A percentile compares a stretch with the other conserved stretches of the same genome.
These are phyloP conservation scores for Fusarium veterinarium DNA, from an alignment of 2,329 filamentous ascomycete genomes.

Conservation along the genomic window DNA sequence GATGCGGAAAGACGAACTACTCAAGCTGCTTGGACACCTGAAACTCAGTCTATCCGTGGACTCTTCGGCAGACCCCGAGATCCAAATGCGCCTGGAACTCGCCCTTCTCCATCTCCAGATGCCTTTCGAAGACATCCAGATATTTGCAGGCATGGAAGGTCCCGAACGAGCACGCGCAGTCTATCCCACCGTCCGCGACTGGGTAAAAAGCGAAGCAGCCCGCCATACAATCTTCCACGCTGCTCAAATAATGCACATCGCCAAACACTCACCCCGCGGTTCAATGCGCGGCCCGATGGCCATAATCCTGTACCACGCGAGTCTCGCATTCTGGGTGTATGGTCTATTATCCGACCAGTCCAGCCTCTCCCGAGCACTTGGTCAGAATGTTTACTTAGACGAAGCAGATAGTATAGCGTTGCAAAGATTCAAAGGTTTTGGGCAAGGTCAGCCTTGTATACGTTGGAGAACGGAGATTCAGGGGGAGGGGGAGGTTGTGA, in stretches of 20 bases:
- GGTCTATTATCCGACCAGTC: constrained; percentile 21
- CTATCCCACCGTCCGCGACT: constrained; percentile 50
- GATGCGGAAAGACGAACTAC: constrained; percentile 45
- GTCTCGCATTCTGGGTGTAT: constrained; percentile 46
- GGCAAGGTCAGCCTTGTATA: constrained; percentile 29
- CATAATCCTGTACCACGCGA: constrained; percentile 46
- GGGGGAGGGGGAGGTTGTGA: constrained; percentile 1
- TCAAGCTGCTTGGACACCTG: constrained; percentile 41
- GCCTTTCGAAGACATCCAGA: constrained; percentile 56
- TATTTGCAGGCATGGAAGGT: constrained; percentile 57
- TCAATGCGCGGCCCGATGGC: constrained; percentile 40
- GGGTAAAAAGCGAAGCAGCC: constrained; percentile 51
- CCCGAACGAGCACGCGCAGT: constrained; percentile 52
- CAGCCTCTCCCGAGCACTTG: rapidly evolving
- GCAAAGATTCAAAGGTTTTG: constrained; percentile 27
- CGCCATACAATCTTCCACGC: constrained; percentile 48
- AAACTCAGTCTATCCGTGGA: constrained; percentile 4
- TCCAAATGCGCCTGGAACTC: constrained; percentile 49
- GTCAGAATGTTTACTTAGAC: constrained; percentile 15
- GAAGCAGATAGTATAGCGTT: constrained; percentile 13
- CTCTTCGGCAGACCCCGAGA: constrained; percentile 24
- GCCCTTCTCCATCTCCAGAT: constrained; percentile 53
- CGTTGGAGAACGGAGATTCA: constrained; percentile 18
- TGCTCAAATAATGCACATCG: constrained; percentile 43
- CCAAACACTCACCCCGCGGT: constrained; percentile 24